Evolutionary conservation across 768 basidiomycete species (phyloP), one percentile per base, ranked within the genome.

Genomic region (Leccinum boreale): DNA sequence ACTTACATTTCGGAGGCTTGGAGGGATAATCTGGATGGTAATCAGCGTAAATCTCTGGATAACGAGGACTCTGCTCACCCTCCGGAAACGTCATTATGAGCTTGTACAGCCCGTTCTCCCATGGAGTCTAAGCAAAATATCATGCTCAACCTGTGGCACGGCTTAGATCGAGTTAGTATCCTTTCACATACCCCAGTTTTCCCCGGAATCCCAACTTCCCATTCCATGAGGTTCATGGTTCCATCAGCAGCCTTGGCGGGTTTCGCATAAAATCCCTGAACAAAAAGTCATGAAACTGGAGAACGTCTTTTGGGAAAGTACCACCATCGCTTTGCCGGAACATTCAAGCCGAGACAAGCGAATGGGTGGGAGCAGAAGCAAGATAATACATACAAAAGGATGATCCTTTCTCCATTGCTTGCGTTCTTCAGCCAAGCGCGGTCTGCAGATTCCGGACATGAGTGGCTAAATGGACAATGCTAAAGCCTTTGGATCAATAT

Each of bases 401-500:
- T 99, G 97, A 65, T 98, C 97, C 74, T 95, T 98, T 58, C 97
- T 78, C 97, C 97, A 99, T 68, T 95, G 92, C 77, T 99, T 99
- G 68, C 97, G 86, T 75, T 99, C 97, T 75, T 98, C 97, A 28
- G 94, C 85, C 15, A 99, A 81, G 67, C 97, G 88, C 35, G 90
- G 86, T 73, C 94, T 85, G 73, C 94, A 95, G 62, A 98, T 96
- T 59, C 93, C 94, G 53, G 92, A 88, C 92, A 94, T 68, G 56
- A 15, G 56, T 56, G 49, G 42, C 36, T 19, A 44, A 42, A 55
- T 57, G 50, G 44, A 50, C 55, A 35, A 44, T 51, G 36, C 15
- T 9, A 6, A 31, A 56, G 15, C 8, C 36, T 23, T 36, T 29
- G 33, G 17, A 39, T 28, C 29, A 52, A 14, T 24, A n/a, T 28